These are phyloP conservation scores for Trypanosomatidae sp. DNA, from an alignment of 208 protist genomes.

Conservation along the genomic window DNA sequence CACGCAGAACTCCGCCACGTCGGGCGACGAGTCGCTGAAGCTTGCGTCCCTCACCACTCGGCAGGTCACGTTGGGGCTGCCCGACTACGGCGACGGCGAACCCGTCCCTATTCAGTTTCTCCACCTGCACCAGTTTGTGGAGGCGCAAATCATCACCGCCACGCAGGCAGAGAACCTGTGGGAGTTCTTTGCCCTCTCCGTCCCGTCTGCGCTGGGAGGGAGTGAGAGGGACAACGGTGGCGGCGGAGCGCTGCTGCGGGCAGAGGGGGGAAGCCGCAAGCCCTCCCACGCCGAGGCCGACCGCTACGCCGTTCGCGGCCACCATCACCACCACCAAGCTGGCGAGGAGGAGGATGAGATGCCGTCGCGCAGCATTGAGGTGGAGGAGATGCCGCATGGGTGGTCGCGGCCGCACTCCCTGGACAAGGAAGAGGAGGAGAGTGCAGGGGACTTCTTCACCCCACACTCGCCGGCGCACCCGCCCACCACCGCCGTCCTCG, in stretches of 20 bases:
- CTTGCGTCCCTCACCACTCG: constrained; percentile 63
- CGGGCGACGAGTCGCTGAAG: constrained; percentile 63
- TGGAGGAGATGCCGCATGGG: not conserved
- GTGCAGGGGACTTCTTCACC: constrained; percentile 10
- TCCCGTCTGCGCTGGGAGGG: not conserved
- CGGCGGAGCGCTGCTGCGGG: too few relatives aligned
- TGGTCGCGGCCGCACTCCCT: not conserved
- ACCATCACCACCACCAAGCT: too few relatives aligned
- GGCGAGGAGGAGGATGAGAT: too few relatives aligned
- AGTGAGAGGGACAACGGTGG: not conserved
- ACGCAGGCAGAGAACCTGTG: constrained; percentile 72
- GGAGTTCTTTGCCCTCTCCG: constrained; percentile 57
- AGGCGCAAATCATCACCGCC: constrained; percentile 79
- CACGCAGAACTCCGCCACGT: constrained; percentile 16
- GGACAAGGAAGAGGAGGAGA: not conserved
- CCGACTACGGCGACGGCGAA: constrained; percentile 33
- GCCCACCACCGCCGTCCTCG: constrained; percentile 26
- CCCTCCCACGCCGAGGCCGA: too few relatives aligned
- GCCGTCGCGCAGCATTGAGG: too few relatives aligned
- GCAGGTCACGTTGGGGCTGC: constrained; percentile 53
- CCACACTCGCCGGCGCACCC: constrained; percentile 10
- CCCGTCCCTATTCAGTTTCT: constrained; percentile 70
- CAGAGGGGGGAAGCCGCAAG: too few relatives aligned
- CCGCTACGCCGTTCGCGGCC: too few relatives aligned
- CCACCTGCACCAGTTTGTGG: constrained; percentile 75